Percentiles rank a stretch among this genome's conserved stretches.
Conservation (phyloP, 2,329 filamentous ascomycete genomes). For the Epichloe sibirici region DNA sequence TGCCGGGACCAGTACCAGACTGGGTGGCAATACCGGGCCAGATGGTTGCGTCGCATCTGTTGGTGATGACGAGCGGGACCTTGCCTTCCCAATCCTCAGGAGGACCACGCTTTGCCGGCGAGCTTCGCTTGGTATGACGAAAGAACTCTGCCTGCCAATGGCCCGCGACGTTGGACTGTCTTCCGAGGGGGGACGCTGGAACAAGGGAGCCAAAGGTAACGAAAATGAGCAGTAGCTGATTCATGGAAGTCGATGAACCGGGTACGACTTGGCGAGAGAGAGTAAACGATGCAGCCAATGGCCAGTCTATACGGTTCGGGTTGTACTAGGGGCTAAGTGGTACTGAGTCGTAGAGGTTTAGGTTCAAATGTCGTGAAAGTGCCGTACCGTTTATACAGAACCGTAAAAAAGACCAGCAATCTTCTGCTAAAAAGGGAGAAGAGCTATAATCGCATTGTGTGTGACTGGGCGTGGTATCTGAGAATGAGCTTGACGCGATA, state of each 20-base stretch:
- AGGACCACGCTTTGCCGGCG: slow-evolving; percentile 18
- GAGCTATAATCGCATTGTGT: background rate
- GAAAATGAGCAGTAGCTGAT: slow-evolving; percentile 11
- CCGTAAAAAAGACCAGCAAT: background rate
- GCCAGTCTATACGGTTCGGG: background rate
- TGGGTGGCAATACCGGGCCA: slow-evolving; percentile 70
- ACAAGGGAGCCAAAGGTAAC: slow-evolving; percentile 13
- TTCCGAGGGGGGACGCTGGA: slow-evolving; percentile 8
- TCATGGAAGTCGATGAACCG: slow-evolving; percentile 9
- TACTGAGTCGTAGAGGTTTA: background rate
- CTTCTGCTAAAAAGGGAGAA: background rate
- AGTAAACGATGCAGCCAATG: background rate
- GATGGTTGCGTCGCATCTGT: slow-evolving; percentile 57
- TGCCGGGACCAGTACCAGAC: slow-evolving; percentile 52
- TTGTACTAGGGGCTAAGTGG: background rate
- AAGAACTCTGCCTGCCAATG: slow-evolving; percentile 18
- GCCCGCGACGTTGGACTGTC: slow-evolving; percentile 7
- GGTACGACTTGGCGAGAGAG: background rate
- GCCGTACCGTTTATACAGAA: background rate
- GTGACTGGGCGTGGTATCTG: background rate
- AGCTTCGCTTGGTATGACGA: slow-evolving; percentile 13
- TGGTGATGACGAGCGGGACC: slow-evolving; percentile 55
- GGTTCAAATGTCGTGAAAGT: background rate
- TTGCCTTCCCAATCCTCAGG: slow-evolving; percentile 23
- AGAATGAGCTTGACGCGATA: background rate